A percentile compares a stretch with the other conserved stretches of the same genome.
These are phyloP conservation scores for Tulasnella sp. DNA, from an alignment of 768 basidiomycete genomes.

Conservation along the genomic window DNA sequence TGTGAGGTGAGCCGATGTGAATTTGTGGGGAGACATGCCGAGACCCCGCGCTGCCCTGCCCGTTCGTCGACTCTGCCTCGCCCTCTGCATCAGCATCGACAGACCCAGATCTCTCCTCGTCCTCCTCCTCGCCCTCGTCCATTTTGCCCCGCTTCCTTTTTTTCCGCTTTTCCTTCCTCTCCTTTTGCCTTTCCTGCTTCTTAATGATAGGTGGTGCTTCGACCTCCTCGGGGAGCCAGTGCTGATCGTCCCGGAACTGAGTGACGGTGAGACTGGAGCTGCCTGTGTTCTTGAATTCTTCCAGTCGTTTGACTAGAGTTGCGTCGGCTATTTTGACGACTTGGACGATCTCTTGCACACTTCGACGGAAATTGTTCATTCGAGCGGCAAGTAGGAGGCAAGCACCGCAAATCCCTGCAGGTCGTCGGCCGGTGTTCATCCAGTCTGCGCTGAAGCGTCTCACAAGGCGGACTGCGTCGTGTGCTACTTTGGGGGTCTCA, in stretches of 20 bases:
- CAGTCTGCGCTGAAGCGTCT: constrained; percentile 93
- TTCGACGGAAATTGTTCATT: constrained; percentile 96
- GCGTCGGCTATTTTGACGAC: constrained; percentile 97
- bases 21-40: neutral
- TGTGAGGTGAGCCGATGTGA: neutral
- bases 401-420: constrained; percentile 96
- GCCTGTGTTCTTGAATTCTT: constrained; percentile 89
- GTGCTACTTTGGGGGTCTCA: constrained; percentile 84
- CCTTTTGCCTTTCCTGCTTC: constrained; percentile 46
- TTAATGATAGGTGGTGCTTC: constrained; percentile 81
- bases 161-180: constrained; percentile 22
- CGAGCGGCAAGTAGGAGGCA: constrained; percentile 91
- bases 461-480: constrained; percentile 90
- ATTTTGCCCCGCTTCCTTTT: constrained; percentile 23
- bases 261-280: constrained; percentile 80
- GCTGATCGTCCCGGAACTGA: constrained; percentile 72
- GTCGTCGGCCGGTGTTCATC: constrained; percentile 93
- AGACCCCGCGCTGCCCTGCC: neutral
- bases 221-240: constrained; percentile 84
- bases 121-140: no score
- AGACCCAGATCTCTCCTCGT: constrained; percentile 7
- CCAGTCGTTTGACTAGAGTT: constrained; percentile 85
- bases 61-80: neutral
- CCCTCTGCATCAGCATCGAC: constrained; percentile 11
- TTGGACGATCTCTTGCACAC: constrained; percentile 93